A percentile compares a stretch with the other conserved stretches of the same genome.
phyloP scores from a whole-genome alignment of 129 eudicot genomes.

The Chrysanthemum lavandulifolium region DNA sequence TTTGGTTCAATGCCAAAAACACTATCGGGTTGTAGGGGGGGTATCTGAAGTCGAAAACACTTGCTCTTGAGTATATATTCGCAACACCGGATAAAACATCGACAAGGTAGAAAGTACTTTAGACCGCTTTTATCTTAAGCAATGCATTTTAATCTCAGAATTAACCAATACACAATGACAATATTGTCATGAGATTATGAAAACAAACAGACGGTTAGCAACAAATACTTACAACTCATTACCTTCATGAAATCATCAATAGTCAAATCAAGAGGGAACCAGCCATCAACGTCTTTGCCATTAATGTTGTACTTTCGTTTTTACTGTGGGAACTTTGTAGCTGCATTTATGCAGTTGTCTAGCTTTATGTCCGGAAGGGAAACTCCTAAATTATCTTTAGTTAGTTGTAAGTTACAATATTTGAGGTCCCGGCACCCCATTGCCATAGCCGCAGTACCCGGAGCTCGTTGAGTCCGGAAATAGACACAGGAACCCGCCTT shows the following conservation, averaged over 20 bases:
- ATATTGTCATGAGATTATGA: neutral
- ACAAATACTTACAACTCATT: constrained; percentile 48
- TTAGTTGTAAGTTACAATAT: constrained; percentile 77
- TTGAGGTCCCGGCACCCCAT: constrained; percentile 35
- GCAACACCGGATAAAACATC: constrained; percentile 48
- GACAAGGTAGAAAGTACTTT: neutral
- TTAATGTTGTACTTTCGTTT: constrained; percentile 55
- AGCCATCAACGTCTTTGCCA: constrained; percentile 62
- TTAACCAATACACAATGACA: no score
- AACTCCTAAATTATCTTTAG: constrained; percentile 59
- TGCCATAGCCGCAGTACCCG: constrained; percentile 45
- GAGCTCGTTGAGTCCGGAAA: constrained; percentile 54
- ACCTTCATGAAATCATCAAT: constrained; percentile 42
- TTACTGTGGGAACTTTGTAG: constrained; percentile 45
- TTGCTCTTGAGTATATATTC: constrained; percentile 41
- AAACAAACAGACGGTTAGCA: neutral
- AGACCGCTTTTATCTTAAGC: no score
- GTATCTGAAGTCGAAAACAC: constrained; percentile 42
- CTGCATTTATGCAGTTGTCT: constrained; percentile 51
- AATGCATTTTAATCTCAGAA: no score
- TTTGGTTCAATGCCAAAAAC: constrained; percentile 28
- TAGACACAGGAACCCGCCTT: constrained; percentile 84
- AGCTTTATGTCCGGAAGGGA: constrained; percentile 54
- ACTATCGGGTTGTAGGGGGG: constrained; percentile 38
- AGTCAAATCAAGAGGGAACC: constrained; percentile 61